phyloP scores from a whole-genome alignment of 208 protist genomes.

The Leishmania major region DNA sequence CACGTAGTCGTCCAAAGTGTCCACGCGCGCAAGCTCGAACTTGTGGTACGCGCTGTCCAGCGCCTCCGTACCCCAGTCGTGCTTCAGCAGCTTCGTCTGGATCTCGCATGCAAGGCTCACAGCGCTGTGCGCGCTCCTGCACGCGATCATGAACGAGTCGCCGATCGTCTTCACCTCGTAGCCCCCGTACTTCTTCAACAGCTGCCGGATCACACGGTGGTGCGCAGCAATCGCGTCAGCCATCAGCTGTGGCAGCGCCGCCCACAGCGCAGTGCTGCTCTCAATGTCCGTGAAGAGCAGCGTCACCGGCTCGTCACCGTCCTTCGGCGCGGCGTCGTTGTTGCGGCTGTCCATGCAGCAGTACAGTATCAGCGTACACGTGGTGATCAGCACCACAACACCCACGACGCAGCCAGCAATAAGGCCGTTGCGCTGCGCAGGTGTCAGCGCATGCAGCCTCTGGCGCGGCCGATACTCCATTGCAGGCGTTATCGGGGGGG shows the following conservation, averaged over 20 bases:
- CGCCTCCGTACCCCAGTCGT: conserved; percentile 52
- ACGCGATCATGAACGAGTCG: conserved; percentile 58
- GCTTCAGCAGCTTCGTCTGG: conserved; percentile 50
- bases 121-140: conserved; percentile 44
- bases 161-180: conserved; percentile 49
- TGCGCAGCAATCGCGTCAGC: conserved; percentile 63
- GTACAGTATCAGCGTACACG: conserved; percentile 19
- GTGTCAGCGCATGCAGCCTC: conserved; percentile 5
- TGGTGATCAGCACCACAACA: no score
- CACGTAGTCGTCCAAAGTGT: conserved; percentile 20
- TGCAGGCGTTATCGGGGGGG: conserved; percentile 18
- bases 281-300: conserved; percentile 84
- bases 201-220: conserved; percentile 65
- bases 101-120: conserved; percentile 53
- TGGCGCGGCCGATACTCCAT: conserved; percentile 34
- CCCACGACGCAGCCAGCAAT: conserved; percentile 24
- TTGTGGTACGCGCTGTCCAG: conserved; percentile 52
- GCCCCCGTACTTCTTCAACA: conserved; percentile 48
- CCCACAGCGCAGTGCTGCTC: conserved; percentile 83
- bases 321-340: conserved; percentile 58
- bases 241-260: conserved; percentile 56
- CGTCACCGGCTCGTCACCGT: conserved; percentile 43
- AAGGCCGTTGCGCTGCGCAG: conserved; percentile 30
- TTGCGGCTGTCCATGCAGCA: conserved; percentile 32
- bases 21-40: conserved; percentile 42